Conservation (phyloP, 306 rosid species). For the Sindora glabra region DNA sequence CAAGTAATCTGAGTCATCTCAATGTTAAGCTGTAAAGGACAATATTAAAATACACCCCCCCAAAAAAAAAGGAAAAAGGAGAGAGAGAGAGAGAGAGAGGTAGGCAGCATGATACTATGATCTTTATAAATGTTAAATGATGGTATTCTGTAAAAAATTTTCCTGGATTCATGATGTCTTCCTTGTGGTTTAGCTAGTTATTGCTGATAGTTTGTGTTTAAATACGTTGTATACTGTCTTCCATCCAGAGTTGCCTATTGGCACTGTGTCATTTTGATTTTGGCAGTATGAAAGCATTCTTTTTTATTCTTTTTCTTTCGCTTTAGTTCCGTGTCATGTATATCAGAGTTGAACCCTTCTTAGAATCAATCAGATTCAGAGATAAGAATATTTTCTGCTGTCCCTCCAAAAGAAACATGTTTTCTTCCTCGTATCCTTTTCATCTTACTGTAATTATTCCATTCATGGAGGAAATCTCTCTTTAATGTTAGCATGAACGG, state of each 20-base stretch:
- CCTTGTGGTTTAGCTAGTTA: conserved; percentile 50
- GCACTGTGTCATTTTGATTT: conserved; percentile 62
- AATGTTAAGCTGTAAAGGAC: conserved; percentile 49
- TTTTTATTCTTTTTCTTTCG: conserved; percentile 19
- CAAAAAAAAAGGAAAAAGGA: too few species aligned
- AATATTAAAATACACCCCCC: conserved; percentile 33
- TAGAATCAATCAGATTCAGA: too few species aligned
- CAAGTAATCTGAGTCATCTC: conserved; percentile 37
- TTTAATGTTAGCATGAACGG: too few species aligned
- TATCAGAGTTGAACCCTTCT: conserved; percentile 46
- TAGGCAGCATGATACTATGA: conserved; percentile 43
- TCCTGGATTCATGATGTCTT: conserved; percentile 45
- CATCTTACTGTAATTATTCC: too few species aligned
- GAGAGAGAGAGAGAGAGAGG: conserved; percentile 28
- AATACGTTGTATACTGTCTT: conserved; percentile 50
- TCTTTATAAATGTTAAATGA: conserved; percentile 37
- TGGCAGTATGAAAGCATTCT: conserved; percentile 62
- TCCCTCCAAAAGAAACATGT: too few species aligned
- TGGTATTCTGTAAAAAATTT: conserved; percentile 64
- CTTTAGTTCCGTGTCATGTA: conserved; percentile 39
- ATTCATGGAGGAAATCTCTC: too few species aligned
- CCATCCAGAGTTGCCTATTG: conserved; percentile 43
- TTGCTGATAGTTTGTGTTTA: conserved; percentile 55
- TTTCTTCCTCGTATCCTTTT: too few species aligned
- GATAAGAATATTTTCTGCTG: too few species aligned